Evolutionary conservation across 192 early-diverging fungal genomes (phyloP), one percentile per base, ranked within the genome.

Genomic region (Umbelopsis sp.): DNA sequence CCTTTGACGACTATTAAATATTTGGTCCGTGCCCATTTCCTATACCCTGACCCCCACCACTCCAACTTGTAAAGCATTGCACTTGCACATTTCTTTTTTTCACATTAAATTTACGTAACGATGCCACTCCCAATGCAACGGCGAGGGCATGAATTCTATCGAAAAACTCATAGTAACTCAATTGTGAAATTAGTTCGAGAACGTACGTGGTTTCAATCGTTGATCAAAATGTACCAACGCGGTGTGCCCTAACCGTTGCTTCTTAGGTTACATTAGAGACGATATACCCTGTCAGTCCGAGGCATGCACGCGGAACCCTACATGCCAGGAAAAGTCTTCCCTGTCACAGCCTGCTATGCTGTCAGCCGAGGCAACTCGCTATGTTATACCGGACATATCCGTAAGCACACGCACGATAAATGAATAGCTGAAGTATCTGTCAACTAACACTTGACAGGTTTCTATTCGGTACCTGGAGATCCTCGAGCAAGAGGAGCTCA

Each of bases 401-500:
- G 85, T 82, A 79, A 71, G 30, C 46, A 35, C 21, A 50, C 46
- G 13, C 0, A 44, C 23, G n/a, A 6, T n/a, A 8, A 46, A n/a
- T 30, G 10, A 45, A 23, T 22, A 49, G 33, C 16, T n/a, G 20
- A 52, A 2, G 15, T 13, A 18, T 47, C 46, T 23, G 27, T 67
- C 20, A 2, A 27, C 18, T 68, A 8, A 23, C n/a, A 11, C 49
- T 46, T 48, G 25, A 22, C 74, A 83, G 80, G 78, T 81, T 6
- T 53, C 75, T 15, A 49, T 83, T 71, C 80, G 89, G n/a, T 93
- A 85, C 70, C 84, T 89, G 3, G 89, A 90, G 69, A 67, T 93
- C n/a, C 78, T 91, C 5, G 89, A 91, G 72, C 85, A 88, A 51
- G 80, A 80, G n/a, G 87, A 85, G 27, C 69, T 93, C 7, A 79